Percentiles rank a stretch among this genome's conserved stretches.
These are phyloP conservation scores for Venturia nashicola DNA, from an alignment of 2,329 filamentous ascomycete genomes.

Conservation along the genomic window DNA sequence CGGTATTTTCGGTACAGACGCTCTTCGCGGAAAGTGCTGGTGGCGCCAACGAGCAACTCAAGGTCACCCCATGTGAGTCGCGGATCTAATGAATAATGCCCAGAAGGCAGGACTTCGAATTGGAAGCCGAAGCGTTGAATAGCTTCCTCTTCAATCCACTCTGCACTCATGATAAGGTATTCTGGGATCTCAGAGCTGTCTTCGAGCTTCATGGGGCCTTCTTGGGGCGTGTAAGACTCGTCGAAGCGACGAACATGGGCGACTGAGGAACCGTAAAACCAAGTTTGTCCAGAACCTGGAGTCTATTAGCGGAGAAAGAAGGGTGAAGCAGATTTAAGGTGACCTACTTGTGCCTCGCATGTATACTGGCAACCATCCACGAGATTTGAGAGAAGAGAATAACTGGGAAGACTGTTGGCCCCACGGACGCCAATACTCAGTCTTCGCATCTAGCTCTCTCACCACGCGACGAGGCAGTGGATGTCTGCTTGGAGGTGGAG, in stretches of 20 bases:
- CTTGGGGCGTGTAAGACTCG: constrained; percentile 9
- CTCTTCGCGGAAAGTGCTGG: constrained; percentile 9
- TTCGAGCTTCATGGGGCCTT: background rate
- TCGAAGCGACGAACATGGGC: constrained; percentile 8
- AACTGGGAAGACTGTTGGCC: background rate
- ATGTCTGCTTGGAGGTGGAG: background rate
- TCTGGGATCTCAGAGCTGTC: background rate
- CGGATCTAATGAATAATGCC: constrained; percentile 6
- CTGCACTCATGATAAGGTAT: constrained; percentile 8
- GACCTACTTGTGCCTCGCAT: constrained; percentile 7
- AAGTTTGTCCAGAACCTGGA: constrained; percentile 7
- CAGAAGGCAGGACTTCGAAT: constrained; percentile 3
- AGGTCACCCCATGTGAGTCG: constrained; percentile 8
- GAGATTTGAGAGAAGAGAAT: constrained; percentile 4
- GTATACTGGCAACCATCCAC: constrained; percentile 9
- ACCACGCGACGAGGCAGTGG: background rate
- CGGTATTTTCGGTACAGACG: constrained; percentile 9
- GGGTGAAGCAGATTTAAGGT: background rate
- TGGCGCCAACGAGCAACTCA: constrained; percentile 1
- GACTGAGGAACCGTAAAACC: constrained; percentile 7
- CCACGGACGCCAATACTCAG: constrained; percentile 8
- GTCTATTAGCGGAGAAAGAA: background rate
- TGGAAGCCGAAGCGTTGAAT: constrained; percentile 5
- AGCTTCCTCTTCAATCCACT: constrained; percentile 10
- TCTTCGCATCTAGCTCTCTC: background rate